phyloP scores from a whole-genome alignment of 1,284 basidiomycete genomes.

The Paramarasmius palmivorus region DNA sequence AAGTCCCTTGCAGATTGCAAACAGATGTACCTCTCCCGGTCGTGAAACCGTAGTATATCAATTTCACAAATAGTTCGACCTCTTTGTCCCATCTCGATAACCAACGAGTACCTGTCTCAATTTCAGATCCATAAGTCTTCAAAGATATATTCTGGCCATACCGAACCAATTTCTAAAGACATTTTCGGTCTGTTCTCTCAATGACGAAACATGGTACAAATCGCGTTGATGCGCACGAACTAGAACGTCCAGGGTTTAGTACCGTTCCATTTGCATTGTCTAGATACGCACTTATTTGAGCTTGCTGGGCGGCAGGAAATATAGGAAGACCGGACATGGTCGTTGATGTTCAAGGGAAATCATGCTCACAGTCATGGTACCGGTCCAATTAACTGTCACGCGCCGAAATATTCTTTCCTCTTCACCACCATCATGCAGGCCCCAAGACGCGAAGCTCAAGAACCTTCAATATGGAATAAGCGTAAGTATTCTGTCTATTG shows the following conservation, averaged over 20 bases:
- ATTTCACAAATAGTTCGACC: conserved; percentile 69
- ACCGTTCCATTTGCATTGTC: background rate
- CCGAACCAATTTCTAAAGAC: conserved; percentile 80
- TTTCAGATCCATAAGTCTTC: conserved; percentile 1
- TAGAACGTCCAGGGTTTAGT: conserved; percentile 28
- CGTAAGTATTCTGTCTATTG: conserved; percentile 42
- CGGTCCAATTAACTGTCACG: conserved; percentile 4
- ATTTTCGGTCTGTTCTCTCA: conserved; percentile 77
- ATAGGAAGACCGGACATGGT: conserved; percentile 30
- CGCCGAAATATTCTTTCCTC: conserved; percentile 1
- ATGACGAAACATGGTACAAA: conserved; percentile 70
- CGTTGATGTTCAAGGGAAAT: background rate
- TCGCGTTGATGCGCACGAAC: conserved; percentile 89
- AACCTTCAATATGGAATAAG: conserved; percentile 75
- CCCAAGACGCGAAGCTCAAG: conserved; percentile 47
- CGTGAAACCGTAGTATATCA: conserved; percentile 77
- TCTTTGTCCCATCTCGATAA: conserved; percentile 82
- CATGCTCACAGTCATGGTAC: background rate
- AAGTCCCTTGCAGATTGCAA: background rate
- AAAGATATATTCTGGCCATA: conserved; percentile 33
- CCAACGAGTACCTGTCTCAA: conserved; percentile 75
- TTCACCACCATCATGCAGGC: conserved; percentile 46
- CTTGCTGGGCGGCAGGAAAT: conserved; percentile 77
- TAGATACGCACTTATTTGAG: conserved; percentile 75
- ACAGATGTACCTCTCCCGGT: conserved; percentile 62